Evolutionary conservation across 495 filamentous ascomycete species (phyloP), one percentile per base, ranked within the genome.

Genomic region (Aspergillus cavernicola): DNA sequence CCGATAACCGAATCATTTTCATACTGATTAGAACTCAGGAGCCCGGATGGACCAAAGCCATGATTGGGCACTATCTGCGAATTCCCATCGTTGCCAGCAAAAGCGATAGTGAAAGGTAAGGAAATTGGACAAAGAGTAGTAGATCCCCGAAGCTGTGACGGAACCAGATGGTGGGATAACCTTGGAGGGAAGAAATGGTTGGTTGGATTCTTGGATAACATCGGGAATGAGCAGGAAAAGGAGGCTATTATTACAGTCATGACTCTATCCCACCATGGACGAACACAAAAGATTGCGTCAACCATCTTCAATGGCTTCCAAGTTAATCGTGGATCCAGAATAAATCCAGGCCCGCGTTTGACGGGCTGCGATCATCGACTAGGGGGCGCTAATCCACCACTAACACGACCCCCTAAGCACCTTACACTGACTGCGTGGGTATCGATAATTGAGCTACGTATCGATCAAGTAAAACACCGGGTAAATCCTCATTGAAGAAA

Each of bases 1-100:
- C 49, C 31, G 68, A 65, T 49, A 73, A 58, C 35, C 45, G 60
- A 51, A 61, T 48, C 68, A 72, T 72, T 12, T 40, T 65, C 59
- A 51, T 13, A 22, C 28, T 7, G 22, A 0, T 58, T 19, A 56
- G 42, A 45, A 1, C n/a, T 58, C 24, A 56, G 42, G 46, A 33
- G 32, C 39, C 13, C 23, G 38, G 15, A 53, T 13, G 26, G 49
- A 36, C 20, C 19, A 49, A 50, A 46, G 43, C 40, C 61, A 64
- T 60, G 23, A 56, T 52, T 42, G 35, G 24, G 22, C 44, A 48
- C 36, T 31, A 31, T 11, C 15, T 43, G 22, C 7, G 33, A 35
- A 40, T 43, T 52, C 40, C 28, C 50, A 46, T 56, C 31, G 36
- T 44, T 54, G 24, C 36, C 22, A 22, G 26, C 43, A 24, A 18